These are phyloP conservation scores for Xylariomycetidae sp. DNA, from an alignment of 2,329 filamentous ascomycete species.

Conservation along the genomic window DNA sequence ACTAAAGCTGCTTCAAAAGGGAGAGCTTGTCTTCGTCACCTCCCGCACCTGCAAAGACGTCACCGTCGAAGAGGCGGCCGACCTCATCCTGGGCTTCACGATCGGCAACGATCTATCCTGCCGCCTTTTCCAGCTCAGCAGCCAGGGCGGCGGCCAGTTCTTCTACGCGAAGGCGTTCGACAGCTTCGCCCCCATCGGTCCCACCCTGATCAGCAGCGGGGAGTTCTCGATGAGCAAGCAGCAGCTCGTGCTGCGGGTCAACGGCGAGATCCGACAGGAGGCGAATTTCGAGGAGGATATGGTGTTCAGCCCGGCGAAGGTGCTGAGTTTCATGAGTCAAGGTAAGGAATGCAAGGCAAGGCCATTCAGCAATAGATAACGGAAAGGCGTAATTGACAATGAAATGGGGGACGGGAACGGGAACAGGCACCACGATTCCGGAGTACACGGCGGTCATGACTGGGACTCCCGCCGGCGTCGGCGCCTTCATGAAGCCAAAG, in stretches of 20 bases:
- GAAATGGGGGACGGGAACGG: too few species aligned
- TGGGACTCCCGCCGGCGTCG: slow-evolving; percentile 40
- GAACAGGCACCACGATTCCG: slow-evolving; percentile 39
- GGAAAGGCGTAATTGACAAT: too few species aligned
- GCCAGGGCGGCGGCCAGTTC: slow-evolving; percentile 23
- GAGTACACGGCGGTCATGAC: slow-evolving; percentile 45
- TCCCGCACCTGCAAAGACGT: slow-evolving; percentile 34
- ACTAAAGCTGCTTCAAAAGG: too few species aligned
- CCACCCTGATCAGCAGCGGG: slow-evolving; percentile 29
- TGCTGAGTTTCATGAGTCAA: slow-evolving; percentile 38
- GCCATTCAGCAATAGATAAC: too few species aligned
- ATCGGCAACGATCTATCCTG: slow-evolving; percentile 28
- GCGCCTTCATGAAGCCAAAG: slow-evolving; percentile 26
- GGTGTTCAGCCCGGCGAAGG: slow-evolving; percentile 37
- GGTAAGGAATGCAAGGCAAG: too few species aligned
- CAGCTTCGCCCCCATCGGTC: slow-evolving; percentile 38
- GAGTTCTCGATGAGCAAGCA: slow-evolving; percentile 21
- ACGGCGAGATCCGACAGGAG: slow-evolving; percentile 38
- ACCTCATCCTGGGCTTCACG: slow-evolving; percentile 28
- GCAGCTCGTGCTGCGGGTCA: slow-evolving; percentile 34
- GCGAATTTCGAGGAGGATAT: slow-evolving; percentile 35
- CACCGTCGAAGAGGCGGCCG: slow-evolving; percentile 31
- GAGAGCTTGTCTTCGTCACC: slow-evolving; percentile 24
- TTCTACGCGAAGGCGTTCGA: slow-evolving; percentile 40
- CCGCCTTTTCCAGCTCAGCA: slow-evolving; percentile 24